A percentile compares a stretch with the other conserved stretches of the same genome.
Evolutionary conservation across 176 grass and related monocot genomes (phyloP).

Genomic region (Oryza nivara): DNA sequence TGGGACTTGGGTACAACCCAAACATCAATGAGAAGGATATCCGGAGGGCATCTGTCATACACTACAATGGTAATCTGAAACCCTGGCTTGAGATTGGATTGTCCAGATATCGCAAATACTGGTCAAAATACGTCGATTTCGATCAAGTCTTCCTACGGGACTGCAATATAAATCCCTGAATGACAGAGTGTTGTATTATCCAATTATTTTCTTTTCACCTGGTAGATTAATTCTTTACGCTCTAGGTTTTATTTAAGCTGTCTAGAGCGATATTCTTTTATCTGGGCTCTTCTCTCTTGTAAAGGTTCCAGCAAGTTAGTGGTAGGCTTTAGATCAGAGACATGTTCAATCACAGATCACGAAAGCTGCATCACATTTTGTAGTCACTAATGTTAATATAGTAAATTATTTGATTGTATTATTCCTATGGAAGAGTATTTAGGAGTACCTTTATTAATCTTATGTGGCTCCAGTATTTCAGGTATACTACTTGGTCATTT

Average conservation of each 20-base stretch:
- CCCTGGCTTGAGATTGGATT: constrained; percentile 93
- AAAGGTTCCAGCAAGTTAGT: constrained; percentile 35
- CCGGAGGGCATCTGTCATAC: constrained; percentile 65
- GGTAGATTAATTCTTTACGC: constrained; percentile 60
- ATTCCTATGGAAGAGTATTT: neutral
- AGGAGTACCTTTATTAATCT: no score
- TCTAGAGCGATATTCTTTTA: constrained; percentile 46
- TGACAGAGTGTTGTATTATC: neutral
- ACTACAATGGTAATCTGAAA: constrained; percentile 96
- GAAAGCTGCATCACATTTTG: constrained; percentile 30
- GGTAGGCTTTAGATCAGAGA: constrained; percentile 41
- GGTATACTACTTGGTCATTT: neutral
- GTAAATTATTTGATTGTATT: constrained; percentile 15
- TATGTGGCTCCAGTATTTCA: no score
- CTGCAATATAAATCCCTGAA: constrained; percentile 80
- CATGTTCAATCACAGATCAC: neutral
- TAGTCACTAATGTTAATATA: constrained; percentile 15
- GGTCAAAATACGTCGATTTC: constrained; percentile 66
- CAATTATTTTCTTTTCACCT: neutral
- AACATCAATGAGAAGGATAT: constrained; percentile 72
- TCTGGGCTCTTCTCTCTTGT: neutral
- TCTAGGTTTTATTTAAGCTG: constrained; percentile 54
- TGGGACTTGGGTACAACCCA: constrained; percentile 89
- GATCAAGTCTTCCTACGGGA: constrained; percentile 70
- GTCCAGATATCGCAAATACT: constrained; percentile 75